A percentile compares a stretch with the other conserved stretches of the same genome.
Evolutionary conservation across 768 basidiomycete genomes (phyloP).

Genomic region (Krasilnikovozyma curviuscula): DNA sequence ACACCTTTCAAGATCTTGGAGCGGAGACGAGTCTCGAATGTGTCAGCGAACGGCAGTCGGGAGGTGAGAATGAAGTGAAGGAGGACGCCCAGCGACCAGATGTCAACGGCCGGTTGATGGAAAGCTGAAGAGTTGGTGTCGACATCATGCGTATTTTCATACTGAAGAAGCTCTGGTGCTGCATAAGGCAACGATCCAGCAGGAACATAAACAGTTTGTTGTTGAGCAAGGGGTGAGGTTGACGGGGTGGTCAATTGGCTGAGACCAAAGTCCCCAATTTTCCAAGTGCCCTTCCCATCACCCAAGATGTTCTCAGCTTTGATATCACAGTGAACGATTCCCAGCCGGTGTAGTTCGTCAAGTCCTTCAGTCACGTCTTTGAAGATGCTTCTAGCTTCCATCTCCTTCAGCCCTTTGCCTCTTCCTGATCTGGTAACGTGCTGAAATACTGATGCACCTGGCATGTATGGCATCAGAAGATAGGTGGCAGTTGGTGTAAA

Average conservation of each 20-base stretch:
- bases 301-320: constrained; percentile 94
- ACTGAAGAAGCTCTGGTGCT: constrained; percentile 69
- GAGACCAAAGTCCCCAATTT: not conserved
- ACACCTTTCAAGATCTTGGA: constrained; percentile 76
- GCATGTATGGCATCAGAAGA: constrained; percentile 66
- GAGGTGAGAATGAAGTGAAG: constrained; percentile 59
- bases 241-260: constrained; percentile 1
- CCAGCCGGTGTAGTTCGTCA: constrained; percentile 23
- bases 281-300: constrained; percentile 39
- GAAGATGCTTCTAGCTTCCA: constrained; percentile 23
- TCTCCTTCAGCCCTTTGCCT: constrained; percentile 2
- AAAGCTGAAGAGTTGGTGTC: constrained; percentile 28
- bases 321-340: constrained; percentile 76
- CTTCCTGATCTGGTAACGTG: constrained; percentile 29
- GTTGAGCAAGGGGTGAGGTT: not conserved
- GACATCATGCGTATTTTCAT: too few relatives aligned
- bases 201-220: constrained; percentile 32
- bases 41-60: constrained; percentile 71
- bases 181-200: constrained; percentile 82
- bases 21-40: constrained; percentile 75
- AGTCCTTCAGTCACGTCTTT: constrained; percentile 25
- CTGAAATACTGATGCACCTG: constrained; percentile 66
- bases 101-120: constrained; percentile 53
- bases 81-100: constrained; percentile 87
- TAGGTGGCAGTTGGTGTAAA: constrained; percentile 48